Base-by-base conservation (phyloP, 2,329 filamentous ascomycete species). In the Stagonosporopsis chrysanthemi region DNA sequence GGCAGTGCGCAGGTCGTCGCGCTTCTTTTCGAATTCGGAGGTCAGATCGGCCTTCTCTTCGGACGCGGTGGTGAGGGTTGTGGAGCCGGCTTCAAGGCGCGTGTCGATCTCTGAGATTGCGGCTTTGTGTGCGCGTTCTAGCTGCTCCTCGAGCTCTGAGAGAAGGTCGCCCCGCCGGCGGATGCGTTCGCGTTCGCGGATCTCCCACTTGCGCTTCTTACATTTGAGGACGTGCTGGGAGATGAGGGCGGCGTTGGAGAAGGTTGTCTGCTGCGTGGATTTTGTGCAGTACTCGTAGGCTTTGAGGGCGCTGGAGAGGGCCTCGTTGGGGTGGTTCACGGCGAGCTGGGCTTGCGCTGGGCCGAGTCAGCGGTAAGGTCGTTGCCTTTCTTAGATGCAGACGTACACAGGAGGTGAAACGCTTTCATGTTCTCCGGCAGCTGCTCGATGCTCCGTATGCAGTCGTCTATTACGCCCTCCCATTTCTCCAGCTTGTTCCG, bases 181-280 rank as follows among this genome's bases (percentile, higher is more conserved):
- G 23, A 81, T 69, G 1, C 90, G 81, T 33, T 82, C 80, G 52
- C 81, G 81, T 74, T 98, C 94, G 63, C 82, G 81, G 11, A 86
- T 83, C 33, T 94, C 90, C 91, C 95, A 98, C 36, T 90, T 86
- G 62, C 88, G 88, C 76, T 94, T 94, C 77, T 96, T 96, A 70
- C 91, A 92, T 55, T 83, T 83, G 22, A 97, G 80, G 0, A 97
- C 90, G 15, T 90, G 84, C 15, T 82, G 81, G 0, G 90, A 92
- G 41, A 97, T 86, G 22, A 88, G 84, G 22, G 85, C 82, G 0
- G 94, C 84, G 35, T 88, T 89, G 58, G 84, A 86, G 39, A 57
- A 57, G 26, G 54, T 57, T 71, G 88, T 89, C 69, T 86, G 84
- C 19, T 80, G 82, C 22, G 79, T 48, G 79, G 60, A 80, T 5